These are phyloP conservation scores for Alternaria solani DNA, from an alignment of 2,329 filamentous ascomycete genomes.

Conservation along the genomic window DNA sequence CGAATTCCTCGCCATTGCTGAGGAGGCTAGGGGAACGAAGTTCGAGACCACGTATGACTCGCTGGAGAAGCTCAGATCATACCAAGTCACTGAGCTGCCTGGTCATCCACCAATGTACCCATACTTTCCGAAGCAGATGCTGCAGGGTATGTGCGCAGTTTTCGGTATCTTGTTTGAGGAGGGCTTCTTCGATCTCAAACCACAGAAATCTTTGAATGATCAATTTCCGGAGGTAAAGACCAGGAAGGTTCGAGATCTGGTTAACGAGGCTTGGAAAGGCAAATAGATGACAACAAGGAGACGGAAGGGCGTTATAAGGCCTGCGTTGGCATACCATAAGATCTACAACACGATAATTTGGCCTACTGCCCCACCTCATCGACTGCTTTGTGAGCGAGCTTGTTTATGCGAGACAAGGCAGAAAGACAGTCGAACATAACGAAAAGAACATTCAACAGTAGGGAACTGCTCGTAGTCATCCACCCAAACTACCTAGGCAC, in stretches of 20 bases:
- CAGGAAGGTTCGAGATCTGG: neutral
- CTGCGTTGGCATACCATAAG: too few species aligned
- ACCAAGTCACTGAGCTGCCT: constrained; percentile 26
- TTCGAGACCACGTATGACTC: constrained; percentile 14
- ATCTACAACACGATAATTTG: too few species aligned
- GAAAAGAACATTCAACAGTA: too few species aligned
- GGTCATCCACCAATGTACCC: constrained; percentile 7
- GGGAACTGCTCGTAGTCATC: too few species aligned
- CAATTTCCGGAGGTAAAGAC: neutral
- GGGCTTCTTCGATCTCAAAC: neutral
- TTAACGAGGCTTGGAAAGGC: neutral
- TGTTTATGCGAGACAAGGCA: too few species aligned
- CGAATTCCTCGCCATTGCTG: neutral
- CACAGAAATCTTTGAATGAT: neutral
- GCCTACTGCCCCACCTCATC: too few species aligned
- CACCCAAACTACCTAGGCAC: too few species aligned
- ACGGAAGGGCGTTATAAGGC: too few species aligned
- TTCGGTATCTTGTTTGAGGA: neutral
- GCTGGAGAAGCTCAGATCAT: constrained; percentile 17
- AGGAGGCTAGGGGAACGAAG: neutral
- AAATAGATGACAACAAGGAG: neutral
- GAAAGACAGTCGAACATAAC: too few species aligned
- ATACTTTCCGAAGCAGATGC: constrained; percentile 17
- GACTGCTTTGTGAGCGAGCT: too few species aligned
- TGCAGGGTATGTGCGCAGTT: neutral